phyloP scores from a whole-genome alignment of 1,139 yeast species.

The Diutina scorzettiae region DNA sequence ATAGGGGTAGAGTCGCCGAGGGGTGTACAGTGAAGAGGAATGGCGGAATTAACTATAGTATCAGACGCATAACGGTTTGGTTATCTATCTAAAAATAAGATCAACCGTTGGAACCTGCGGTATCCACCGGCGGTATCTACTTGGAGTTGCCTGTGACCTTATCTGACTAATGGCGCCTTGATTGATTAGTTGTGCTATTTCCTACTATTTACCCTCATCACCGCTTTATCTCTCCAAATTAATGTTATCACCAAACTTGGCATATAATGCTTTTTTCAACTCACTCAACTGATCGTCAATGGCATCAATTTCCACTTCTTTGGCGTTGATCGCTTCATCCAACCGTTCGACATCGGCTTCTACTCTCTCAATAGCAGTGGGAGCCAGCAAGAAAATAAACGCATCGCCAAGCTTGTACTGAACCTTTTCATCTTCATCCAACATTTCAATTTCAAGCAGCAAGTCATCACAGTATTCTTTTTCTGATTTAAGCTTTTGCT shows the following conservation, averaged over 20 bases:
- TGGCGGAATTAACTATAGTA: too few relatives aligned
- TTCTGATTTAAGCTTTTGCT: slow-evolving; percentile 46
- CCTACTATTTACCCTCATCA: background rate
- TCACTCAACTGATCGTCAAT: slow-evolving; percentile 43
- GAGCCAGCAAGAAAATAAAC: slow-evolving; percentile 56
- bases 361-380: slow-evolving; percentile 51
- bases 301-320: slow-evolving; percentile 36
- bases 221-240: slow-evolving; percentile 43
- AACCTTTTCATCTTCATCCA: slow-evolving; percentile 68
- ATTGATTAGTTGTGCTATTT: too few relatives aligned
- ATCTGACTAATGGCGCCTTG: too few relatives aligned
- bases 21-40: too few relatives aligned
- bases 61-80: too few relatives aligned
- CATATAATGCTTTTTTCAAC: slow-evolving; percentile 66
- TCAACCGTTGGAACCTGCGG: too few relatives aligned
- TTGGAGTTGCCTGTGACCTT: too few relatives aligned
- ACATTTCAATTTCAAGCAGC: slow-evolving; percentile 69
- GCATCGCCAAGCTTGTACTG: slow-evolving; percentile 67
- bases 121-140: too few relatives aligned
- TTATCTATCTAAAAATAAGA: too few relatives aligned
- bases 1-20: too few relatives aligned
- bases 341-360: slow-evolving; percentile 48
- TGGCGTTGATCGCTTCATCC: slow-evolving; percentile 33
- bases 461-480: slow-evolving; percentile 87
- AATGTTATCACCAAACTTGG: slow-evolving; percentile 82